Evolutionary conservation across 2,329 filamentous ascomycete genomes (phyloP).

Genomic region (Exserohilum turcica): DNA sequence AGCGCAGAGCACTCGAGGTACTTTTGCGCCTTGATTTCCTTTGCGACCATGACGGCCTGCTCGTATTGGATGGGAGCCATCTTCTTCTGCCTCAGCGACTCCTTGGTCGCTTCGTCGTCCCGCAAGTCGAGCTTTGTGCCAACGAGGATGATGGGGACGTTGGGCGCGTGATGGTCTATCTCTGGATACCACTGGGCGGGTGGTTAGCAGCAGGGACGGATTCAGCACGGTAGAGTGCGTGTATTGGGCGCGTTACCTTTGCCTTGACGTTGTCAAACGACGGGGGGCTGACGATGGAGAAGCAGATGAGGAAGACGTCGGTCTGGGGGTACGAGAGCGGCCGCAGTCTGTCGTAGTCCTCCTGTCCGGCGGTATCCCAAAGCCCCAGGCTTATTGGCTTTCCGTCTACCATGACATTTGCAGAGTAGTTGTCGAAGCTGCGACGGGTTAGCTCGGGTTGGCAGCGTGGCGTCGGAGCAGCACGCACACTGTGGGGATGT

Average conservation of each 20-base stretch:
- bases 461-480: conserved; percentile 1
- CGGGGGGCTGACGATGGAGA: conserved; percentile 95
- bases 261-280: conserved; percentile 99
- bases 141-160: conserved; percentile 94
- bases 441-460: conserved; percentile 29
- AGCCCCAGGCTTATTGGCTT: conserved; percentile 96
- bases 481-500: conserved; percentile 93
- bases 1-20: conserved; percentile 97
- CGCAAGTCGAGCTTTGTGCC: conserved; percentile 96
- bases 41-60: conserved; percentile 83
- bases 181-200: conserved; percentile 85
- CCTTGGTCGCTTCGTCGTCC: conserved; percentile 82
- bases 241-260: conserved; percentile 72
- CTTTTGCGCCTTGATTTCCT: conserved; percentile 95
- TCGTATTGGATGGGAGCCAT: conserved; percentile 98
- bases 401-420: conserved; percentile 98
- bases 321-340: conserved; percentile 98
- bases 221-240: not conserved
- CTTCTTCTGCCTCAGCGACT: conserved; percentile 84
- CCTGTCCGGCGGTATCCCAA: conserved; percentile 98
- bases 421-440: conserved; percentile 98
- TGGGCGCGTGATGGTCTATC: conserved; percentile 94
- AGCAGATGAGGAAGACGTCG: conserved; percentile 97
- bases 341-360: conserved; percentile 95
- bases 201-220: conserved; percentile 19